Evolutionary conservation across 352 stramenopile species (phyloP), one percentile per base, ranked within the genome.

Genomic region (Phytophthora hybrid): DNA sequence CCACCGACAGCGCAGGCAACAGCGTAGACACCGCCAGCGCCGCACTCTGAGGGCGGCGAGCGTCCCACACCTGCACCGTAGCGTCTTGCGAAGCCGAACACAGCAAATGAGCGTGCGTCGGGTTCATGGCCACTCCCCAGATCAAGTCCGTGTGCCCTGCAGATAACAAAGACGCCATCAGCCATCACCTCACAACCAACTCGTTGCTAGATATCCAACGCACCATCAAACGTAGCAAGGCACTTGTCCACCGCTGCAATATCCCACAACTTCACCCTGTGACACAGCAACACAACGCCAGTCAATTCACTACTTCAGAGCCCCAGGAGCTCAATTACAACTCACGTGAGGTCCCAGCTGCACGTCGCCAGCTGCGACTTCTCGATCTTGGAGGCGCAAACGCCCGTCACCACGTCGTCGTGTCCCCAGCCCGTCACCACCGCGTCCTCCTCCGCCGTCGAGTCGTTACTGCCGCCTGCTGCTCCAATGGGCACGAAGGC

Each of bases 261-360:
- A 77, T 96, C 84, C 89, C 89, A 96, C 5, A 96, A 26, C 69
- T 94, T 94, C 57, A 94, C 86, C 5, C 86, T 93, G 44, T 41
- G 16, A 41, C 34, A 16, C 34, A 41, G 34, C 34, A 41, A 14
- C 19, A 51, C 18, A 49, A 14, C 41, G 7, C 41, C 41, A 18
- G 41, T 49, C 41, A 49, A 19, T 21, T 1, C 26, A 53, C 0
- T 26, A 26, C 34, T 41, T 13, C 34, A 14, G 5, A 31, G 14
- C 11, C 58, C 34, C 21, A 61, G 0, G 6, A 59, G 13, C 23
- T 47, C 8, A 64, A 9, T 18, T 6, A n/a, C n/a, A 7, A 78
- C 82, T 59, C 74, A 93, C 86, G 76, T 93, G 52, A 87, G 69
- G 57, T 96, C 89, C 87, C 86, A 94, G 69, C 89, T 94, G 32